Percentiles rank a stretch among this genome's conserved stretches.
Evolutionary conservation across 169 alveolate genomes (phyloP).

Genomic region (Plasmodium ovale): DNA sequence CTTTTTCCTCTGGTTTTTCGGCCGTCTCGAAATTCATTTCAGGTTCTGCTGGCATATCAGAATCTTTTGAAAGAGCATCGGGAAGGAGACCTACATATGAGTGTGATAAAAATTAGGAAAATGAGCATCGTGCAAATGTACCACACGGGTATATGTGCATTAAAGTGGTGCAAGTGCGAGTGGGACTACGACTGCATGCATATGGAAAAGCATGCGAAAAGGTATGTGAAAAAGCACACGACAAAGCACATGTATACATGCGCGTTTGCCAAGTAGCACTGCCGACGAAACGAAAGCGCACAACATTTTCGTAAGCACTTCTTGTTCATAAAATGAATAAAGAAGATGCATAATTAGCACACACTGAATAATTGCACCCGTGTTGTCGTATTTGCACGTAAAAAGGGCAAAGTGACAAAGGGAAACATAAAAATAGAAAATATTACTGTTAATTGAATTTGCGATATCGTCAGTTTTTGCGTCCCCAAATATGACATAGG

Average conservation of each 20-base stretch:
- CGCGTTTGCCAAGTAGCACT: neutral
- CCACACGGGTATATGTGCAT: no score
- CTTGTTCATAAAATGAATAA: no score
- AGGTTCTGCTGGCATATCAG: constrained; percentile 70
- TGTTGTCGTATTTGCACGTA: no score
- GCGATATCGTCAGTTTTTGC: constrained; percentile 94
- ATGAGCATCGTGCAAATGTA: neutral
- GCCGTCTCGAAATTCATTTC: constrained; percentile 69
- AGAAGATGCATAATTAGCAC: no score
- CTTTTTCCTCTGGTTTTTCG: constrained; percentile 78
- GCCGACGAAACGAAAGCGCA: no score
- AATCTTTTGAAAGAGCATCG: constrained; percentile 9
- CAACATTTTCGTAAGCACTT: no score
- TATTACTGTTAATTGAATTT: constrained; percentile 78
- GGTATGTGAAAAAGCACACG: neutral
- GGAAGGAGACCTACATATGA: constrained; percentile 33
- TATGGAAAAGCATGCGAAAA: no score
- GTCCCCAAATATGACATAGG: constrained; percentile 97
- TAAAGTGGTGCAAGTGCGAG: no score
- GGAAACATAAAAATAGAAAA: neutral
- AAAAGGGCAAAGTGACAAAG: no score
- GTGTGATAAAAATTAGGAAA: neutral
- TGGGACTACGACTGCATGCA: no score
- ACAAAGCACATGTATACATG: neutral
- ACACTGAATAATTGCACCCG: no score